These are phyloP conservation scores for Daedaleopsis sinensis DNA, from an alignment of 768 basidiomycete species.

Conservation along the genomic window DNA sequence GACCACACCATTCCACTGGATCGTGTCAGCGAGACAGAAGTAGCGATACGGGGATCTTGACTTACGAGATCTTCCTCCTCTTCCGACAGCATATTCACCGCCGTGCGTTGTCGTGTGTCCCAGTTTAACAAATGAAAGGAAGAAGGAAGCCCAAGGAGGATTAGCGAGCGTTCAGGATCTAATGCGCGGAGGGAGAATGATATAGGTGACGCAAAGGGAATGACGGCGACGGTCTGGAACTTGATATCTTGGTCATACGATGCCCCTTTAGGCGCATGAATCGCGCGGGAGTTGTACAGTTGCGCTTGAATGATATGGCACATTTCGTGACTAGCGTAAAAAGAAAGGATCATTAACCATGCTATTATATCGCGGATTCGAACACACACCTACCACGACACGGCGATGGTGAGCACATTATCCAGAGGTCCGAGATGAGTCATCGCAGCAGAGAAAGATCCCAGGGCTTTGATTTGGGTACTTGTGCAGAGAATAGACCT, in stretches of 20 bases:
- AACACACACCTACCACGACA: slow-evolving; percentile 26
- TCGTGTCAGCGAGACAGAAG: not conserved
- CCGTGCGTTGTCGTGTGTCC: slow-evolving; percentile 29
- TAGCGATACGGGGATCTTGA: not conserved
- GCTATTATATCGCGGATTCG: slow-evolving; percentile 1
- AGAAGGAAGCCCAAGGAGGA: slow-evolving; percentile 32
- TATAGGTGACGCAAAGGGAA: slow-evolving; percentile 15
- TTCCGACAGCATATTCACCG: slow-evolving; percentile 26
- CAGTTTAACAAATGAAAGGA: slow-evolving; percentile 44
- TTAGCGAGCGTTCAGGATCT: slow-evolving; percentile 28
- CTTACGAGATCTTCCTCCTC: slow-evolving; percentile 39
- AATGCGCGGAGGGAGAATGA: slow-evolving; percentile 21
- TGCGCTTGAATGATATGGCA: slow-evolving; percentile 19
- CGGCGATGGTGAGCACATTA: slow-evolving; percentile 20
- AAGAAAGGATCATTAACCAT: slow-evolving; percentile 1
- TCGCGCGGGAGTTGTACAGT: slow-evolving; percentile 4
- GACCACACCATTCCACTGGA: slow-evolving; percentile 46
- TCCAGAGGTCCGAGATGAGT: slow-evolving; percentile 19
- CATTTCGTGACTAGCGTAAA: slow-evolving; percentile 15
- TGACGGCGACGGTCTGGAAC: slow-evolving; percentile 4
- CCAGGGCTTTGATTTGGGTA: slow-evolving; percentile 13
- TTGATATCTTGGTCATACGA: not conserved
- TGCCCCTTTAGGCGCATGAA: not conserved
- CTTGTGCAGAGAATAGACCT: slow-evolving; percentile 8
- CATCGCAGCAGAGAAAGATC: slow-evolving; percentile 20